These are phyloP conservation scores for Verticillium nonalfalfae DNA, from an alignment of 2,329 filamentous ascomycete species.

Conservation along the genomic window DNA sequence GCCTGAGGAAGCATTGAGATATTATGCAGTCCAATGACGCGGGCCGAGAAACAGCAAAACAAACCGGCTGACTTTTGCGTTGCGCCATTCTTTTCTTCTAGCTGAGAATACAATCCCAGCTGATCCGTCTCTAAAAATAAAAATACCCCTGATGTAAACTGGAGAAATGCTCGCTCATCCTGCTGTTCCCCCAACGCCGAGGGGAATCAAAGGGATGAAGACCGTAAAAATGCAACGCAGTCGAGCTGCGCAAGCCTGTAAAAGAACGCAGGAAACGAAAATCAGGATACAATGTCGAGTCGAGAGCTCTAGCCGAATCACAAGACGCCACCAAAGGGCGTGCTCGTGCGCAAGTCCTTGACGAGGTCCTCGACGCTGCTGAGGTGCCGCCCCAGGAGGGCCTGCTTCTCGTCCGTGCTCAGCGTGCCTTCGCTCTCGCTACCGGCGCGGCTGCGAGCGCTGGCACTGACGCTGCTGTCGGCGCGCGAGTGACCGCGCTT, in stretches of 20 bases:
- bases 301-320: slow-evolving; percentile 21
- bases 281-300: too few relatives aligned
- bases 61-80: not conserved
- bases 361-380: slow-evolving; percentile 81
- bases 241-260: not conserved
- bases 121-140: too few relatives aligned
- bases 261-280: slow-evolving; percentile 6
- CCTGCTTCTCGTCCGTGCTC: slow-evolving; percentile 76
- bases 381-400: slow-evolving; percentile 68
- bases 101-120: not conserved
- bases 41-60: not conserved
- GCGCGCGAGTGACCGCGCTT: slow-evolving; percentile 18
- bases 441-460: slow-evolving; percentile 24
- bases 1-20: not conserved
- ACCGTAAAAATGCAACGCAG: slow-evolving; percentile 1
- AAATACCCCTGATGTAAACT: not conserved
- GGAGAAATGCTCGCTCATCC: slow-evolving; percentile 1
- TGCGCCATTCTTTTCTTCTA: not conserved
- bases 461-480: slow-evolving; percentile 21
- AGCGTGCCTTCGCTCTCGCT: slow-evolving; percentile 42
- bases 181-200: slow-evolving; percentile 8
- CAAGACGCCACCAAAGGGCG: slow-evolving; percentile 62
- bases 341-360: slow-evolving; percentile 72
- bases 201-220: slow-evolving; percentile 5
- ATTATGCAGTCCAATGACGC: not conserved